phyloP scores from a whole-genome alignment of 176 grass and related monocot genomes.

The Zea luxurians region DNA sequence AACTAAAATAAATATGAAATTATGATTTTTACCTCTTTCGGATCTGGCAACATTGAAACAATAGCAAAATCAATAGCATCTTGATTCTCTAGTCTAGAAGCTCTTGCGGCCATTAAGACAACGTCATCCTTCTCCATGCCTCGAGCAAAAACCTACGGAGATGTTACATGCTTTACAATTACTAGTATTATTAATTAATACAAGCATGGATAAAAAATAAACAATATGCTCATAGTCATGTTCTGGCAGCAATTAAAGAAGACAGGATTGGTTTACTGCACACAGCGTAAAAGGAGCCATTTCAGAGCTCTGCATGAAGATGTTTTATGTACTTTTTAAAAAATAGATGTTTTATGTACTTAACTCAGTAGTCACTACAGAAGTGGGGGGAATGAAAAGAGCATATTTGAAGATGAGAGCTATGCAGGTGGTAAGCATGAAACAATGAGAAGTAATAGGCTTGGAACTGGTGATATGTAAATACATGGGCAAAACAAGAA shows the following conservation, averaged over 20 bases:
- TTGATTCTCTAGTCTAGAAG: conserved; percentile 71
- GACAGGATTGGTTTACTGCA: background rate
- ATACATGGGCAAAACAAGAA: conserved; percentile 19
- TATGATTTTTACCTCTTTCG: conserved; percentile 56
- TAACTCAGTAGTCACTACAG: background rate
- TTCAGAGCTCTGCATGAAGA: conserved; percentile 24
- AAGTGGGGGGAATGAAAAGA: background rate
- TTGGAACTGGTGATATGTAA: conserved; percentile 14
- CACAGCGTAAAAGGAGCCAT: conserved; percentile 18
- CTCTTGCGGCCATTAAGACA: conserved; percentile 73
- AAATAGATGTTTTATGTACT: conserved; percentile 16
- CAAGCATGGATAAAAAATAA: conserved; percentile 5
- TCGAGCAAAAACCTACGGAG: conserved; percentile 50
- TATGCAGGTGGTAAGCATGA: conserved; percentile 6
- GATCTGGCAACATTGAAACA: conserved; percentile 64
- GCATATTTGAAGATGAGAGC: background rate
- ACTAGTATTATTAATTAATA: background rate
- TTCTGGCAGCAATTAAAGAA: conserved; percentile 5
- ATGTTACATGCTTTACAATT: conserved; percentile 11
- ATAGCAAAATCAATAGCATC: conserved; percentile 83
- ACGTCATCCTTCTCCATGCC: conserved; percentile 51
- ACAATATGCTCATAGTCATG: conserved; percentile 7
- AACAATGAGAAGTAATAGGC: background rate
- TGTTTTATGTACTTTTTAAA: conserved; percentile 18
- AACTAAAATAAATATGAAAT: conserved; percentile 20